These are phyloP conservation scores for Calonectria pauciramosa DNA, from an alignment of 2,329 filamentous ascomycete genomes.

Conservation along the genomic window DNA sequence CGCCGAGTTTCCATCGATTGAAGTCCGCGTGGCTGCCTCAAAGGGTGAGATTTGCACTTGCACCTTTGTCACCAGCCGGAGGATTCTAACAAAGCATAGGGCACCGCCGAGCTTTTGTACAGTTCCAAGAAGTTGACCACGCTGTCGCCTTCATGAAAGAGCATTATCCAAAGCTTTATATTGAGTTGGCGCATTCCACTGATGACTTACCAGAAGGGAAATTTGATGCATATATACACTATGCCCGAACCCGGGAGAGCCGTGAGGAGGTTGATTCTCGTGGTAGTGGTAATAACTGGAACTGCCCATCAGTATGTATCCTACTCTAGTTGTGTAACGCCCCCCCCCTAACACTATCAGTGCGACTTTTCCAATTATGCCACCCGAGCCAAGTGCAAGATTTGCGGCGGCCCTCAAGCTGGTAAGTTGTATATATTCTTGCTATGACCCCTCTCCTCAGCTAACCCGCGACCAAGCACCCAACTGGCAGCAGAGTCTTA, in stretches of 20 bases:
- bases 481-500: constrained; percentile 55
- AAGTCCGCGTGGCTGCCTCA: constrained; percentile 55
- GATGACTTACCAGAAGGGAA: constrained; percentile 56
- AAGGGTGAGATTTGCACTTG: constrained; percentile 44
- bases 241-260: constrained; percentile 55
- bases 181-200: constrained; percentile 53
- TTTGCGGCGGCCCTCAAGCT: constrained; percentile 50
- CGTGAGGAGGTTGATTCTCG: constrained; percentile 46
- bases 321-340: not conserved
- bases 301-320: constrained; percentile 49
- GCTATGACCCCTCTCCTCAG: not conserved
- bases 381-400: constrained; percentile 54
- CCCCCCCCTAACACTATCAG: constrained; percentile 42
- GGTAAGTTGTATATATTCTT: constrained; percentile 42
- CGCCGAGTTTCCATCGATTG: constrained; percentile 53
- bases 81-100: constrained; percentile 49
- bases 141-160: constrained; percentile 58
- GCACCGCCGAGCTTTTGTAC: constrained; percentile 57
- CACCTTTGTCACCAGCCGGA: not conserved
- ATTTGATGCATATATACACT: constrained; percentile 57
- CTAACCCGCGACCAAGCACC: constrained; percentile 36
- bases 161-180: constrained; percentile 56
- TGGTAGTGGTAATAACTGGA: constrained; percentile 50
- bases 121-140: constrained; percentile 57
- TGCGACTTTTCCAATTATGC: constrained; percentile 58